These are phyloP conservation scores for Anthostomella pinea DNA, from an alignment of 2,329 filamentous ascomycete genomes.

Conservation along the genomic window DNA sequence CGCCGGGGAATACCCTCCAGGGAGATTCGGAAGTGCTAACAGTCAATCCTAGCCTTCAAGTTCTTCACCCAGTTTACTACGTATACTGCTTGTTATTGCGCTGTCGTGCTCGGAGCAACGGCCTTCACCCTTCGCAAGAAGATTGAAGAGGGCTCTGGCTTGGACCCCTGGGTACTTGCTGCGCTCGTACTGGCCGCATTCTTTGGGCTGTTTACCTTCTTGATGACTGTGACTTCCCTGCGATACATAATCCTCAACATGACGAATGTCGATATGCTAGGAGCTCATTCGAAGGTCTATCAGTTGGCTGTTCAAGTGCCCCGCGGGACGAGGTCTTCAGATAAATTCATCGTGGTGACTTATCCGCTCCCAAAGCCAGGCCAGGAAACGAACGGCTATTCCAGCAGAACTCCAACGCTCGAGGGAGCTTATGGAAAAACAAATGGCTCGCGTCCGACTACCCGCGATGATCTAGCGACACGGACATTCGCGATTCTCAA, in stretches of 20 bases:
- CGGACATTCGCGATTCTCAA: slow-evolving; percentile 77
- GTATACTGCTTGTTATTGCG: slow-evolving; percentile 68
- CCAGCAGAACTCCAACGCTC: too few species aligned
- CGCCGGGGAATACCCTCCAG: not conserved
- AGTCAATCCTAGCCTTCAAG: slow-evolving; percentile 64
- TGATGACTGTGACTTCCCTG: slow-evolving; percentile 72
- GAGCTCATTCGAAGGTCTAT: slow-evolving; percentile 58
- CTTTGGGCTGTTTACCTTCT: slow-evolving; percentile 76
- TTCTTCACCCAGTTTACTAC: slow-evolving; percentile 87
- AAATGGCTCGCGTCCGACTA: slow-evolving; percentile 14
- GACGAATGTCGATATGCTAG: slow-evolving; percentile 81
- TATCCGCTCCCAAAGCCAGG: slow-evolving; percentile 50
- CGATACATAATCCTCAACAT: slow-evolving; percentile 70
- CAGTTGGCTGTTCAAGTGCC: slow-evolving; percentile 74
- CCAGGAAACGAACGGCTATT: slow-evolving; percentile 11
- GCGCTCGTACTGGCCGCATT: slow-evolving; percentile 64
- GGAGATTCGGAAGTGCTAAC: slow-evolving; percentile 5
- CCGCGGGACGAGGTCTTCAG: slow-evolving; percentile 39
- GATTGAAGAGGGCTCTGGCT: slow-evolving; percentile 35
- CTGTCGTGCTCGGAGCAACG: slow-evolving; percentile 60
- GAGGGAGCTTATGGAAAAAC: too few species aligned
- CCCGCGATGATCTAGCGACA: slow-evolving; percentile 46
- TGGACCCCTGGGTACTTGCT: slow-evolving; percentile 63
- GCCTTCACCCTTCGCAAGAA: slow-evolving; percentile 62
- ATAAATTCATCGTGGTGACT: slow-evolving; percentile 50